Evolutionary conservation across 2,329 filamentous ascomycete species (phyloP).

Genomic region (Monascus ruber): DNA sequence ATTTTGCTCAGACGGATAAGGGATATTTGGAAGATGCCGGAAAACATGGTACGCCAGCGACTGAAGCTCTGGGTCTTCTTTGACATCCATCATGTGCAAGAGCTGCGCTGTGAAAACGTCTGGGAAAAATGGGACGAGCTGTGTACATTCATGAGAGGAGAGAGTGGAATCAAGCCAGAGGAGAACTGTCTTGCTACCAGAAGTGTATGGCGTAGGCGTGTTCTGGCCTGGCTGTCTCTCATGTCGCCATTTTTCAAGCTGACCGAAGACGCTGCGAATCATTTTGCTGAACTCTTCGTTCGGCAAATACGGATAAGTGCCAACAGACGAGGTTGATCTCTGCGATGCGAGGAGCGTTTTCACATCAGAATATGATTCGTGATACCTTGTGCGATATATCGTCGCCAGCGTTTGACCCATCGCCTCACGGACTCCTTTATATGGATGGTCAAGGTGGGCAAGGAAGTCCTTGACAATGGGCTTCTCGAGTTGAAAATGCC

Average conservation of each 20-base stretch:
- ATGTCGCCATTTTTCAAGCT: slow-evolving; percentile 77
- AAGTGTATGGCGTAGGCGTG: slow-evolving; percentile 87
- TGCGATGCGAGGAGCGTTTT: slow-evolving; percentile 64
- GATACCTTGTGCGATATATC: slow-evolving; percentile 83
- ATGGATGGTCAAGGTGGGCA: slow-evolving; percentile 85
- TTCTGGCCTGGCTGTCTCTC: slow-evolving; percentile 80
- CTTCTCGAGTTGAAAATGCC: slow-evolving; percentile 88
- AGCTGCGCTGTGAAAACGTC: slow-evolving; percentile 82
- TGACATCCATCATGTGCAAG: slow-evolving; percentile 99
- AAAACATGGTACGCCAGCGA: slow-evolving; percentile 93
- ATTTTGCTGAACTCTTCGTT: slow-evolving; percentile 60
- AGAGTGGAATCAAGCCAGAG: slow-evolving; percentile 90
- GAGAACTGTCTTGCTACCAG: slow-evolving; percentile 88
- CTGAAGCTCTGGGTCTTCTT: slow-evolving; percentile 93
- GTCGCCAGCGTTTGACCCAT: slow-evolving; percentile 82
- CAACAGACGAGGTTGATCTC: slow-evolving; percentile 67
- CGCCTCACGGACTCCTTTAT: slow-evolving; percentile 91
- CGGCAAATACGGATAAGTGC: slow-evolving; percentile 71
- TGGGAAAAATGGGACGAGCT: slow-evolving; percentile 84
- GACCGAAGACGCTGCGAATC: slow-evolving; percentile 62
- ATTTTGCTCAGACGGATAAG: slow-evolving; percentile 78
- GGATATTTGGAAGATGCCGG: slow-evolving; percentile 88
- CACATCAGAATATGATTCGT: slow-evolving; percentile 84
- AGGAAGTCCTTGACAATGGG: slow-evolving; percentile 85
- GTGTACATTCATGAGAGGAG: slow-evolving; percentile 83